These are phyloP conservation scores for Actinomortierella ambigua DNA, from an alignment of 371 early-diverging fungal species.

Conservation along the genomic window DNA sequence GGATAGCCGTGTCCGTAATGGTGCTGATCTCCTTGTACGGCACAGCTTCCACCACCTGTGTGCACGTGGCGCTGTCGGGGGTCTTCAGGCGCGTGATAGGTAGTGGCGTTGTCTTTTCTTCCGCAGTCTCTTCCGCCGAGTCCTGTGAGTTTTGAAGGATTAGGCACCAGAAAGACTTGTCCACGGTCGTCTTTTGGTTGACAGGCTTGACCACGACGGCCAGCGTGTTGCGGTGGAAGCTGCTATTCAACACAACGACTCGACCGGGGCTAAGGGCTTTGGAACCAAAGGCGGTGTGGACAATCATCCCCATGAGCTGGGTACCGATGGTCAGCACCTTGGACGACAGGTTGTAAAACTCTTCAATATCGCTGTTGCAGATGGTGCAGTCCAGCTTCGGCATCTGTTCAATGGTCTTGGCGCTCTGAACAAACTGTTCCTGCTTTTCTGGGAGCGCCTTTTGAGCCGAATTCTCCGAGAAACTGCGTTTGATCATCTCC, in stretches of 20 bases:
- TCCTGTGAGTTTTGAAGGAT: conserved; percentile 26
- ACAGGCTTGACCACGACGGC: conserved; percentile 65
- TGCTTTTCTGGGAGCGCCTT: conserved; percentile 79
- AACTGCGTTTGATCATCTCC: conserved; percentile 98
- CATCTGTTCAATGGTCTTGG: conserved; percentile 59
- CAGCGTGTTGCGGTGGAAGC: conserved; percentile 65
- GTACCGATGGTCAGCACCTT: conserved; percentile 62
- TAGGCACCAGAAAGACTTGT: conserved; percentile 56
- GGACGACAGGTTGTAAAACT: conserved; percentile 72
- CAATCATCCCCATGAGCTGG: conserved; percentile 65
- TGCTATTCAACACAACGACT: conserved; percentile 74
- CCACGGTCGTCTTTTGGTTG: conserved; percentile 37
- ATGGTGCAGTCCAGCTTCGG: conserved; percentile 83
- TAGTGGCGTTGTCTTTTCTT: conserved; percentile 51
- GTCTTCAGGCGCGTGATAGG: conserved; percentile 67
- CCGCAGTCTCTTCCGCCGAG: background rate
- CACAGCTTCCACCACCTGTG: conserved; percentile 56
- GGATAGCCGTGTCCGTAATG: conserved; percentile 60
- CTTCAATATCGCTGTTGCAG: conserved; percentile 77
- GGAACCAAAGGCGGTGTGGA: conserved; percentile 63
- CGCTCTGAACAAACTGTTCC: conserved; percentile 61
- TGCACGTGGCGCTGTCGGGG: conserved; percentile 51
- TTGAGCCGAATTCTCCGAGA: conserved; percentile 90
- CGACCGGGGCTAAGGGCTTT: conserved; percentile 73
- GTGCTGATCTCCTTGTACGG: conserved; percentile 68